Evolutionary conservation across 148 eudicot species (phyloP), one percentile per base, ranked within the genome.

Genomic region (Polygonum maritimum): DNA sequence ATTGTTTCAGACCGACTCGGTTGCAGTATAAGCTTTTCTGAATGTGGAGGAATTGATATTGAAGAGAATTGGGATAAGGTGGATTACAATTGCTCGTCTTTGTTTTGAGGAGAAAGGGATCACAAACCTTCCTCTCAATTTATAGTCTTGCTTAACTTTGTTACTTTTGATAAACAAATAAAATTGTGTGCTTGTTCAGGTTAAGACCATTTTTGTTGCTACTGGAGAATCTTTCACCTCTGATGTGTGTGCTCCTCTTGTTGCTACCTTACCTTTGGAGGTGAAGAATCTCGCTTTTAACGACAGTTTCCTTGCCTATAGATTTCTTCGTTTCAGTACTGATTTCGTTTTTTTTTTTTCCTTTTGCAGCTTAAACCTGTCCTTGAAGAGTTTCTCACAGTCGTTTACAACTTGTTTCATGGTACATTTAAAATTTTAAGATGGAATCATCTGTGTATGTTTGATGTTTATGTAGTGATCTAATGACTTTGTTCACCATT

Each of bases 31-130:
- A 95, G 99, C 92, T 95, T 95, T 76, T 95, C 99, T 18, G 99
- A 95, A 77, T 95, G 99, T 84, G 99, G 99, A 85, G 99, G 99
- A 78, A 92, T 95, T 84, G 99, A 95, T 16, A 95, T 95, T 73
- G 99, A 95, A 82, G 99, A 95, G 87, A 95, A 95, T 86, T 95
- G 99, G 99, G 99, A 95, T 83, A 92, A 95, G 99, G 98, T 94
- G 81, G 33, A 45, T 26, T 39, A 47, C 35, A 57, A 48, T 35
- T 47, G 39, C 16, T 3, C 48, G 47, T n/a, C 58, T 35, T 6
- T 70, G 33, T 13, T 38, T 44, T 31, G 2, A 10, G 5, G 5
- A 3, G 22, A 14, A 10, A 16, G 5, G 6, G 22, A 14, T 69
- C 22, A 14, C 71, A n/a, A 52, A 55, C 31, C 19, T 21, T 57